Conservation (phyloP, 2,329 filamentous ascomycete species). For the Shiraia bambusicola region DNA sequence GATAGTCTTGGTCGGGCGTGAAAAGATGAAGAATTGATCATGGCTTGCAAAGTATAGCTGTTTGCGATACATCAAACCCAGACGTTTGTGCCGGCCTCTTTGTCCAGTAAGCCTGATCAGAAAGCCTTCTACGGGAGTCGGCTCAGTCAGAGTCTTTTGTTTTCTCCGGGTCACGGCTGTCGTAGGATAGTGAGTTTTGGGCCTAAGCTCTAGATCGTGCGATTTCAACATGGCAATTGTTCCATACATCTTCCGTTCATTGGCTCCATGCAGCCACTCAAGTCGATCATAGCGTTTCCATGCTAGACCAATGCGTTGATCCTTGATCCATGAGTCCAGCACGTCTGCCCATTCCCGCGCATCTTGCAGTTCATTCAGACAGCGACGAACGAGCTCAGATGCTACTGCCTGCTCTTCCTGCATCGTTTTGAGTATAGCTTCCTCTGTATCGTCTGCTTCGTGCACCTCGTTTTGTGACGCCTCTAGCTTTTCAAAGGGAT, state of each 20-base stretch:
- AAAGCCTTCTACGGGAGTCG: conserved; percentile 65
- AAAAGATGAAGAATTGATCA: conserved; percentile 64
- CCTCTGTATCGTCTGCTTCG: conserved; percentile 49
- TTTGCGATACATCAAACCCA: conserved; percentile 65
- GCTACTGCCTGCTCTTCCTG: conserved; percentile 59
- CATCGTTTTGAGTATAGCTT: conserved; percentile 48
- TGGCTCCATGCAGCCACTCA: conserved; percentile 67
- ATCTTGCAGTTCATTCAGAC: conserved; percentile 59
- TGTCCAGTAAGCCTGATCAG: conserved; percentile 66
- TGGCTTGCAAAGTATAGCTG: conserved; percentile 66
- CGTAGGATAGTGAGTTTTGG: conserved; percentile 65
- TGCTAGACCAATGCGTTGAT: conserved; percentile 63
- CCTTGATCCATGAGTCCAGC: conserved; percentile 59
- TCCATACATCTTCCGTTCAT: conserved; percentile 69
- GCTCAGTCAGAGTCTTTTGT: conserved; percentile 55
- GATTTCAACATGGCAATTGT: conserved; percentile 67
- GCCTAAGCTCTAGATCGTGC: conserved; percentile 66
- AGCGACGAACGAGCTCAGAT: conserved; percentile 57
- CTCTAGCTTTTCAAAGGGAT: conserved; percentile 60
- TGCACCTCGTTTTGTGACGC: conserved; percentile 45
- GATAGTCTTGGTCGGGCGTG: conserved; percentile 58
- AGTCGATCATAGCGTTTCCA: conserved; percentile 70
- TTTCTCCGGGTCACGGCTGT: conserved; percentile 45
- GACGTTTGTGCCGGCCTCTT: conserved; percentile 57
- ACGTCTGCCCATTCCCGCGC: conserved; percentile 62